Percentiles rank a stretch among this genome's conserved stretches.
Evolutionary conservation across 495 filamentous ascomycete species (phyloP).

Genomic region (Neurospora hispaniola): DNA sequence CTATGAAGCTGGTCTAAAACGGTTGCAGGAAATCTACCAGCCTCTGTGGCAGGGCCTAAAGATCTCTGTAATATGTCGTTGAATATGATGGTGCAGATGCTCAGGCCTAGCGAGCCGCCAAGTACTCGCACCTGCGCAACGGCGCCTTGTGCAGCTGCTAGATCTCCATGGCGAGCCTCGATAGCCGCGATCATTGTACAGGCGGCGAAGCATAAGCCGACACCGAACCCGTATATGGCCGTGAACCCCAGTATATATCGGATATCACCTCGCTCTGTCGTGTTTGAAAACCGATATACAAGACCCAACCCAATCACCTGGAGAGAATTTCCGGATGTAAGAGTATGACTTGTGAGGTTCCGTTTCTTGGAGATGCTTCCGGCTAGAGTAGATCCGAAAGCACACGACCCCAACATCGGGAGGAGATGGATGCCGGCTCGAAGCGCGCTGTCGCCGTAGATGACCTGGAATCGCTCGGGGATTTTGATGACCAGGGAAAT

Average conservation of each 20-base stretch:
- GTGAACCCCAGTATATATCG: slow-evolving; percentile 40
- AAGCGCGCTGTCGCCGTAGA: slow-evolving; percentile 38
- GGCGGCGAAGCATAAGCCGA: slow-evolving; percentile 39
- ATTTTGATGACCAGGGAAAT: slow-evolving; percentile 47
- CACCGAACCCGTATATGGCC: slow-evolving; percentile 44
- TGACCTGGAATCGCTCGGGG: slow-evolving; percentile 50
- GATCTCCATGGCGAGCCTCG: slow-evolving; percentile 33
- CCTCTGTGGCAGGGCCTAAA: slow-evolving; percentile 4
- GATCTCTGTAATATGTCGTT: slow-evolving; percentile 13
- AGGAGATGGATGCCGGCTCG: slow-evolving; percentile 48
- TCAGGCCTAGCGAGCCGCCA: slow-evolving; percentile 46
- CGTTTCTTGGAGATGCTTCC: slow-evolving; percentile 34
- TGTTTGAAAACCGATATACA: slow-evolving; percentile 26
- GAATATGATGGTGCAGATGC: slow-evolving; percentile 35
- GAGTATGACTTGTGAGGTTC: slow-evolving; percentile 39
- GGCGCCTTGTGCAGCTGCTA: slow-evolving; percentile 44
- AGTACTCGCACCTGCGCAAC: slow-evolving; percentile 47
- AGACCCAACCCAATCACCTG: slow-evolving; percentile 43
- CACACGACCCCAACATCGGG: slow-evolving; percentile 41
- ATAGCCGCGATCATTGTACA: slow-evolving; percentile 42
- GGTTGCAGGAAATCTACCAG: slow-evolving; percentile 8
- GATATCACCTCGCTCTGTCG: slow-evolving; percentile 19
- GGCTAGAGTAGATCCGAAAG: slow-evolving; percentile 41
- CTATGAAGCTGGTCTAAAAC: slow-evolving; percentile 9
- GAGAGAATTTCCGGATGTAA: slow-evolving; percentile 37